These are phyloP conservation scores for Sporisorium graminicola DNA, from an alignment of 1,284 basidiomycete genomes.

Conservation along the genomic window DNA sequence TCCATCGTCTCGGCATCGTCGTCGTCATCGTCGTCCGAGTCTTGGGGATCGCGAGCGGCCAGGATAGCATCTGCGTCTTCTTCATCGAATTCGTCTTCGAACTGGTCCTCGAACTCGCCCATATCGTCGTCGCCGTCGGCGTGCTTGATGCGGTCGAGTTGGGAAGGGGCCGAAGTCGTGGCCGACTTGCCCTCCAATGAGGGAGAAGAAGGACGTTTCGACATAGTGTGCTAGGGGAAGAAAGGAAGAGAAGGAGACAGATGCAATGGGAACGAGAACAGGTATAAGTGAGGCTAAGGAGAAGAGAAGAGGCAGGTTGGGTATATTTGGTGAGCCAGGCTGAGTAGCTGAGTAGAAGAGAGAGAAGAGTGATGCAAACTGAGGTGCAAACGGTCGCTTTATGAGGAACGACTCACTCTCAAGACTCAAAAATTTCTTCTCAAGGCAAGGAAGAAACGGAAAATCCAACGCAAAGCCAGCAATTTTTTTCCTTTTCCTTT, in stretches of 20 bases:
- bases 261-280: conserved; percentile 9
- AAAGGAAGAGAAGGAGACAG: background rate
- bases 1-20: conserved; percentile 70
- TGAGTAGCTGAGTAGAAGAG: conserved; percentile 29
- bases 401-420: conserved; percentile 13
- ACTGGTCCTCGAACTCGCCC: conserved; percentile 73
- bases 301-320: conserved; percentile 12
- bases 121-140: conserved; percentile 72
- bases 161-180: conserved; percentile 21
- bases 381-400: conserved; percentile 11
- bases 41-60: conserved; percentile 51
- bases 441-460: background rate
- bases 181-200: conserved; percentile 30
- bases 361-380: conserved; percentile 1
- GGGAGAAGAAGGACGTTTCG: conserved; percentile 51
- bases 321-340: conserved; percentile 45
- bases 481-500: too few species aligned
- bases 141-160: conserved; percentile 40
- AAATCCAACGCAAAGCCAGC: background rate
- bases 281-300: conserved; percentile 11
- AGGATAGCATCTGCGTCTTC: conserved; percentile 67
- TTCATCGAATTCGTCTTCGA: conserved; percentile 74
- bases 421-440: conserved; percentile 37
- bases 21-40: conserved; percentile 58
- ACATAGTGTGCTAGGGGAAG: conserved; percentile 24